Evolutionary conservation across 2,329 filamentous ascomycete genomes (phyloP).

Genomic region (Venturia nashicola): DNA sequence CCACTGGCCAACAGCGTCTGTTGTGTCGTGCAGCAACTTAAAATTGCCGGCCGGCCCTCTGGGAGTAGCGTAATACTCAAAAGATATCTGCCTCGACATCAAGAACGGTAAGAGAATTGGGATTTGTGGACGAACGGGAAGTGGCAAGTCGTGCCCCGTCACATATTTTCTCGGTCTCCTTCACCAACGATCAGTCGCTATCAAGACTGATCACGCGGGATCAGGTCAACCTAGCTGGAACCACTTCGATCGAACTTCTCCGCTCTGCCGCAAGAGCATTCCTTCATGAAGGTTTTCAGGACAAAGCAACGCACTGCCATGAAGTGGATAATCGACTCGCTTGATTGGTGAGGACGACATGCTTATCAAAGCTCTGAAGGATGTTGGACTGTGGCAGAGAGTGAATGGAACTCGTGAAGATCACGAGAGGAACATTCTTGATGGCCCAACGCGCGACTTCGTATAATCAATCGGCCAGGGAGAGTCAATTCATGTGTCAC

Average conservation of each 20-base stretch:
- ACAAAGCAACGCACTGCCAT: not conserved
- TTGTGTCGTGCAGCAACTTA: too few species aligned
- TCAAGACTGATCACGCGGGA: conserved; percentile 32
- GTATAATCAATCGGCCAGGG: too few species aligned
- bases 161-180: conserved; percentile 29
- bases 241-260: conserved; percentile 37
- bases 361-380: not conserved
- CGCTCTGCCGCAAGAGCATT: conserved; percentile 41
- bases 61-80: too few species aligned
- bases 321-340: not conserved
- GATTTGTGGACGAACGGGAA: conserved; percentile 23
- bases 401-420: not conserved
- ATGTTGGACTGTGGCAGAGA: not conserved
- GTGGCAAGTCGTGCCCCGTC: conserved; percentile 31
- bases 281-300: conserved; percentile 25
- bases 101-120: conserved; percentile 21
- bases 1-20: too few species aligned
- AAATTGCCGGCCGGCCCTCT: too few species aligned
- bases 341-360: not conserved
- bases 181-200: conserved; percentile 24
- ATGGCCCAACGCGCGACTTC: too few species aligned
- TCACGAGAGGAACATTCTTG: not conserved
- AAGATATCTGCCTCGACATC: conserved; percentile 17
- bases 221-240: conserved; percentile 27
- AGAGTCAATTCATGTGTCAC: too few species aligned